Conservation (phyloP, 2,329 filamentous ascomycete species). For the Fusarium papillatum region DNA sequence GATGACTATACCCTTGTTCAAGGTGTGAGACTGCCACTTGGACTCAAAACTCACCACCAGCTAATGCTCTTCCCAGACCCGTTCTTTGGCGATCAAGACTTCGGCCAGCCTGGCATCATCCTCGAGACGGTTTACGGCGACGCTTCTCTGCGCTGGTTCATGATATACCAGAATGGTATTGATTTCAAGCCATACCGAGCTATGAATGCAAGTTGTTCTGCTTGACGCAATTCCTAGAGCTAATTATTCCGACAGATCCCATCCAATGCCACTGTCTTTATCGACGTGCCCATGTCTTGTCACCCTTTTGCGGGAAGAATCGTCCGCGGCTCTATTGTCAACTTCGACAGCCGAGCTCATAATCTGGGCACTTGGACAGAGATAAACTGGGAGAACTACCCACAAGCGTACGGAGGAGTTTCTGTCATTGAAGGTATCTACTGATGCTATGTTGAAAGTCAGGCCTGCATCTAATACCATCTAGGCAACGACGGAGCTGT, state of each 20-base stretch:
- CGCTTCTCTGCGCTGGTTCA: constrained; percentile 27
- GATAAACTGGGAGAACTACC: constrained; percentile 34
- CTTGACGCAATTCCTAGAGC: neutral
- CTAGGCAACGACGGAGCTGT: constrained; percentile 34
- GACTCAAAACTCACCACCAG: neutral
- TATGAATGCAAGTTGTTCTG: constrained; percentile 16
- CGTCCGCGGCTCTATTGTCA: constrained; percentile 23
- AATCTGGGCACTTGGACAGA: constrained; percentile 38
- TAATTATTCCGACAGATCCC: constrained; percentile 13
- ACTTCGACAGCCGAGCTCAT: constrained; percentile 28
- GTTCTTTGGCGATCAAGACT: constrained; percentile 30
- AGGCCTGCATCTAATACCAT: neutral
- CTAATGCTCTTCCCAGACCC: constrained; percentile 15
- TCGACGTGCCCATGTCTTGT: constrained; percentile 27
- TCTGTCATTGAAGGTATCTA: constrained; percentile 37
- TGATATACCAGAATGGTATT: constrained; percentile 36
- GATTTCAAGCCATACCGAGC: constrained; percentile 38
- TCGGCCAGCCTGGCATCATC: constrained; percentile 29
- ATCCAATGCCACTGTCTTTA: constrained; percentile 32
- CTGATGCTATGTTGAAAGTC: rapidly evolving
- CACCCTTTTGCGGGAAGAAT: constrained; percentile 31
- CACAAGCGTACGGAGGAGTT: constrained; percentile 25
- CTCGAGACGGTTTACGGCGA: constrained; percentile 19
- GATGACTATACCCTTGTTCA: constrained; percentile 28
- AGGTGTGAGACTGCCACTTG: neutral